Conservation (phyloP, 257 asterid genomes). For the Solanum medicagineum region DNA sequence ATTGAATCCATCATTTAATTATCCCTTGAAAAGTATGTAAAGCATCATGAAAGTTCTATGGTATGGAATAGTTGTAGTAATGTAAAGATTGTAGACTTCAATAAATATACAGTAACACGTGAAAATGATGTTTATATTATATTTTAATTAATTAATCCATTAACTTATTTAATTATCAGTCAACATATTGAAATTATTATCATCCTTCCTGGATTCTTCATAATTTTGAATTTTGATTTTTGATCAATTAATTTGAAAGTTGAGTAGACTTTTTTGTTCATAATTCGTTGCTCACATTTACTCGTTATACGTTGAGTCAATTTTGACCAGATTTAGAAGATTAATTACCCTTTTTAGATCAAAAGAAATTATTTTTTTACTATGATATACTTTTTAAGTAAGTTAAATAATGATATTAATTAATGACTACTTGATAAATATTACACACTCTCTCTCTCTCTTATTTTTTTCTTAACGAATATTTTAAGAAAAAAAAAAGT, state of each 20-base stretch:
- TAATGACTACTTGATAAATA: no score
- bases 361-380: not conserved
- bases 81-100: not conserved
- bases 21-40: not conserved
- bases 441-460: no score
- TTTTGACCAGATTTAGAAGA: not conserved
- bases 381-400: not conserved
- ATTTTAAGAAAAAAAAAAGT: no score
- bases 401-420: no score
- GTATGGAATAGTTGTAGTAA: not conserved
- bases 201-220: not conserved
- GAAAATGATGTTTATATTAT: not conserved
- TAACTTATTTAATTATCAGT: not conserved
- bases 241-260: not conserved
- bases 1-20: not conserved
- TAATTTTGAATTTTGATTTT: not conserved
- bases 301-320: not conserved
- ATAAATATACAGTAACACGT: not conserved
- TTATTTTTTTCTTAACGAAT: no score
- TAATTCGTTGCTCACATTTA: not conserved
- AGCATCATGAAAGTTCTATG: not conserved
- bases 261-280: not conserved
- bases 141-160: not conserved
- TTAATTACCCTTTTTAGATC: not conserved
- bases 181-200: not conserved